Base-by-base conservation (phyloP, 129 eudicot genomes). In the Helianthus tuberosus region DNA sequence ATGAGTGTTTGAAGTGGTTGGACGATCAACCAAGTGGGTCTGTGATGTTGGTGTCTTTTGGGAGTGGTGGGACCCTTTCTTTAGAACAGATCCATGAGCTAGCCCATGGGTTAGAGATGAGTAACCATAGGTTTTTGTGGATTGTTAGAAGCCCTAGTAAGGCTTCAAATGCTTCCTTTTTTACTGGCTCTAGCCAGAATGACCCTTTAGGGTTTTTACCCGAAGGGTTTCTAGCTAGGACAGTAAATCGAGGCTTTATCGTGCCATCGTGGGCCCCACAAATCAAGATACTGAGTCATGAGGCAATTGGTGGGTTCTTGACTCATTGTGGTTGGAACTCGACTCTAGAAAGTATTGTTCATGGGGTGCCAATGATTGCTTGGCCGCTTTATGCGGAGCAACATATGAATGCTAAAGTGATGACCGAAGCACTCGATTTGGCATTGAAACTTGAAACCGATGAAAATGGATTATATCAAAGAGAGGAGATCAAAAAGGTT, bases 51-150 rank as follows among this genome's bases (percentile, higher is more conserved):
- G 86, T 86, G 7, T 77, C 84, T 53, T 86, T 86, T 68, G 91
- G 91, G 25, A 83, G 91, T 57, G 91, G 91, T 52, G 91, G 91
- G 75, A 80, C 84, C 47, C 87, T 86, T 53, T 64, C 87, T 11
- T 12, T 65, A 6, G 59, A 74, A 2, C 88, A 80, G 23, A 29
- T 83, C 11, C 69, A 69, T 48, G 88, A 86, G 48, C 73, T 84
- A 12, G 85, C 86, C 10, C 60, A 63, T 9, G 89, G 86, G 72
- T 53, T 81, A 46, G 89, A 84, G 64, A 64, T 3, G 55, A 81
- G 89, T 64, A 69, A 76, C 49, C 89, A 84, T 43, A 80, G 76
- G 58, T 81, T 84, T 51, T 39, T 84, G 54, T 84, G 89, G 89
- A 75, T 81, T 5, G 75, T 69, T 8, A 84, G 75, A 73, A 73